Conservation (phyloP, 164 flowering plant species). For the Vitis labrusca region DNA sequence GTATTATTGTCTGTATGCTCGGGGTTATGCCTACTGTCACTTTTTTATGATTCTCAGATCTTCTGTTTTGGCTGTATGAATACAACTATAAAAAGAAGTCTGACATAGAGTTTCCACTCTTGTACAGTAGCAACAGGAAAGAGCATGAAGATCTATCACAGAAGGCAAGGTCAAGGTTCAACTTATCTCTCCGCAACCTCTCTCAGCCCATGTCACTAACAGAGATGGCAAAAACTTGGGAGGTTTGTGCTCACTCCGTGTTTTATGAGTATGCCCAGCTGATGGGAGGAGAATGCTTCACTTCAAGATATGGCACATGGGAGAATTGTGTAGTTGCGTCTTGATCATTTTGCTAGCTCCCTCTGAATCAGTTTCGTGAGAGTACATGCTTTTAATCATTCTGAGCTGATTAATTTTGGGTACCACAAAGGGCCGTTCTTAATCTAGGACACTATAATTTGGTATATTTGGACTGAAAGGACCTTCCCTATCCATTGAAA, state of each 20-base stretch:
- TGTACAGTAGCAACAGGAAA: neutral
- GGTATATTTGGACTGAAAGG: too few relatives aligned
- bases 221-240: constrained; percentile 20
- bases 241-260: constrained; percentile 12
- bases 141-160: constrained; percentile 5
- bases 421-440: too few relatives aligned
- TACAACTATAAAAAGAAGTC: neutral
- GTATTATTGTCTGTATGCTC: too few relatives aligned
- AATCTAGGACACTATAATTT: too few relatives aligned
- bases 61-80: too few relatives aligned
- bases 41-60: too few relatives aligned
- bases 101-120: neutral
- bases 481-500: too few relatives aligned
- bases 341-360: neutral
- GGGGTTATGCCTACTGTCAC: too few relatives aligned
- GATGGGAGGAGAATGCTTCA: constrained; percentile 31
- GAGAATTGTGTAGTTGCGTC: constrained; percentile 19
- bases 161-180: constrained; percentile 14
- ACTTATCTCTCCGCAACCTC: constrained; percentile 4
- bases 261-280: constrained; percentile 17
- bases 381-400: too few relatives aligned
- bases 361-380: neutral
- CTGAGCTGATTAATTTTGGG: too few relatives aligned
- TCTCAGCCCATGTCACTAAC: constrained; percentile 15
- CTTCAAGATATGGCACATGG: constrained; percentile 28